A percentile compares a stretch with the other conserved stretches of the same genome.
Conservation (phyloP, 768 basidiomycete species). For the Mycena crocata region DNA sequence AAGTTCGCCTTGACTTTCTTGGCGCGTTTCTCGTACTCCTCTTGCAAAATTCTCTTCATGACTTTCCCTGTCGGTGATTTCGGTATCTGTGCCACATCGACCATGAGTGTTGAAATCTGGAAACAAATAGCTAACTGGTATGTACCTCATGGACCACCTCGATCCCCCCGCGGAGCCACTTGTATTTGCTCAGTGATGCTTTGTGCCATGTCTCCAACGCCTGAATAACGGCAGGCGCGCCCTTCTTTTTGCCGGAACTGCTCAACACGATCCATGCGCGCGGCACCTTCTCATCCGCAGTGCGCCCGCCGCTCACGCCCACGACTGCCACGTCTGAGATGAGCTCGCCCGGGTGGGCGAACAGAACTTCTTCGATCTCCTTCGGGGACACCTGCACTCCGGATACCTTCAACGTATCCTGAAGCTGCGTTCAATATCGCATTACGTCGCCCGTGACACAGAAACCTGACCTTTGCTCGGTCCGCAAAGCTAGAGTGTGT, state of each 20-base stretch:
- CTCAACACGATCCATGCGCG: constrained; percentile 85
- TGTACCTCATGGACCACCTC: constrained; percentile 70
- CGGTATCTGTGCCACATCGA: constrained; percentile 71
- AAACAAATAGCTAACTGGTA: no score
- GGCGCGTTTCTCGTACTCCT: constrained; percentile 58
- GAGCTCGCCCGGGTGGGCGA: constrained; percentile 69
- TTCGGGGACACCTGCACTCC: constrained; percentile 84
- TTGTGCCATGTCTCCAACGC: constrained; percentile 72
- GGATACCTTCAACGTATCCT: constrained; percentile 86
- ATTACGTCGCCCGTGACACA: no score
- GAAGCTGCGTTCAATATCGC: neutral
- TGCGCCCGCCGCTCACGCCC: constrained; percentile 78
- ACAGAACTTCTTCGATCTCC: constrained; percentile 78
- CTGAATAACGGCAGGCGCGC: constrained; percentile 52
- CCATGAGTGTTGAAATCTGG: no score
- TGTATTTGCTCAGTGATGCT: constrained; percentile 76
- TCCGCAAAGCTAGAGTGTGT: no score
- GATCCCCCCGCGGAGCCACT: constrained; percentile 83
- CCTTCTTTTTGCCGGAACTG: constrained; percentile 60
- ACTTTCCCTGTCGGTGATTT: constrained; percentile 82
- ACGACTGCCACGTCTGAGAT: constrained; percentile 78
- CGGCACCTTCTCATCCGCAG: constrained; percentile 78
- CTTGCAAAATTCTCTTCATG: constrained; percentile 69
- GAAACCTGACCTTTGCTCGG: constrained; percentile 68
- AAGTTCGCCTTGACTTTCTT: constrained; percentile 39